Base-by-base conservation (phyloP, 768 basidiomycete genomes). In the Suillus weaverae region DNA sequence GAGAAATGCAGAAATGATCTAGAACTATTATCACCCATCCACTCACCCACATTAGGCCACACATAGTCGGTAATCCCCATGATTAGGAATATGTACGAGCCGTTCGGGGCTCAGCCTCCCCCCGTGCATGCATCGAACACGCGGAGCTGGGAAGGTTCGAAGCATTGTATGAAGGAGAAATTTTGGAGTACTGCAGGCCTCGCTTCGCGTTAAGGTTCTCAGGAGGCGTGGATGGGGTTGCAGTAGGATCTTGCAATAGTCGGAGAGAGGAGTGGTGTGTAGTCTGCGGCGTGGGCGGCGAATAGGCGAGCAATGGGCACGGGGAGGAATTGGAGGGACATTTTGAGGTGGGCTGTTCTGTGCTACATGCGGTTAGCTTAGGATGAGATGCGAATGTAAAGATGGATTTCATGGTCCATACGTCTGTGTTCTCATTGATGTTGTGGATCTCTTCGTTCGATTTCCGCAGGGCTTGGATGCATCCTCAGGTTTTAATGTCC, bases 131-230 rank as follows among this genome's bases (percentile, higher is more conserved):
- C 91, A 76, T 95, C 93, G 71, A 88, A 91, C 0, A 98, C 82
- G 38, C 89, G 84, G 10, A 83, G 79, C 71, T 95, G 90, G 33
- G 84, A 82, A 2, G 97, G 97, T 66, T 93, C 91, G 76, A 99
- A 99, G 78, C 97, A 98, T 68, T 89, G 89, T 63, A 96, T 88
- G 81, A 98, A 99, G 10, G 95, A 97, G 13, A 96, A 83, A 5
- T 96, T 78, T 94, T 95, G 62, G 62, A 94, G 78, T 54, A 94
- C 84, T 18, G 85, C 86, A 1, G 85, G 70, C 38, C 86, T 86
- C 38, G 85, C 78, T 94, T 94, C 7, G 78, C 68, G 64, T 89
- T 90, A 44, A 86, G 74, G 2, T 79, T 69, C 54, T 83, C 75
- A 5, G 79, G 70, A 14, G 78, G 66, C 62, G 84, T 80, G 6